phyloP scores from a whole-genome alignment of 176 grass and related monocot genomes.

The Cenchrus purpureus region DNA sequence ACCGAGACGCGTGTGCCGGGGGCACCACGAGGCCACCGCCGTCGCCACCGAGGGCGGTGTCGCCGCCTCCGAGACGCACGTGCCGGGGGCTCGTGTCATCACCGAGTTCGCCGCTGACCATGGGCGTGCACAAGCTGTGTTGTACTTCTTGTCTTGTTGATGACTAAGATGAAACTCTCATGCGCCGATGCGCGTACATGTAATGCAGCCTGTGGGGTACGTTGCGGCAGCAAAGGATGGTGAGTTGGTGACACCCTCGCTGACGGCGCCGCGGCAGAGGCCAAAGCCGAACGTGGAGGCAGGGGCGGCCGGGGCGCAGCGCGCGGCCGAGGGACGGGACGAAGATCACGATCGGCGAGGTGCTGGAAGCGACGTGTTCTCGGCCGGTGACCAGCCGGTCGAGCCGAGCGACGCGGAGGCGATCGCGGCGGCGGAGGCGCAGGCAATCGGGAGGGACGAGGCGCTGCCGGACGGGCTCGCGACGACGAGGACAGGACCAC shows the following conservation, averaged over 20 bases:
- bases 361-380: constrained; percentile 48
- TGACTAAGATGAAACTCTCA: not conserved
- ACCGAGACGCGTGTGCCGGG: not conserved
- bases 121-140: not conserved
- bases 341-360: constrained; percentile 64
- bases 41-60: constrained; percentile 28
- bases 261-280: not conserved
- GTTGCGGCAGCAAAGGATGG: not conserved
- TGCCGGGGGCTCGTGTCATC: constrained; percentile 42
- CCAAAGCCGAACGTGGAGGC: not conserved
- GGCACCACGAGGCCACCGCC: constrained; percentile 22
- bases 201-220: constrained; percentile 32
- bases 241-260: too few species aligned
- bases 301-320: not conserved
- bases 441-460: constrained; percentile 18
- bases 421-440: constrained; percentile 49
- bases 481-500: constrained; percentile 46
- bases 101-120: constrained; percentile 56
- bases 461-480: constrained; percentile 30
- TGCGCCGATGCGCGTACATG: not conserved
- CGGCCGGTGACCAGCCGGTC: constrained; percentile 43
- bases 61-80: constrained; percentile 32
- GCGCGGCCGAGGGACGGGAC: not conserved
- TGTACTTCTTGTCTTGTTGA: not conserved
- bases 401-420: constrained; percentile 54